Conservation (phyloP, 2,329 filamentous ascomycete species). For the Polychaeton citri region DNA sequence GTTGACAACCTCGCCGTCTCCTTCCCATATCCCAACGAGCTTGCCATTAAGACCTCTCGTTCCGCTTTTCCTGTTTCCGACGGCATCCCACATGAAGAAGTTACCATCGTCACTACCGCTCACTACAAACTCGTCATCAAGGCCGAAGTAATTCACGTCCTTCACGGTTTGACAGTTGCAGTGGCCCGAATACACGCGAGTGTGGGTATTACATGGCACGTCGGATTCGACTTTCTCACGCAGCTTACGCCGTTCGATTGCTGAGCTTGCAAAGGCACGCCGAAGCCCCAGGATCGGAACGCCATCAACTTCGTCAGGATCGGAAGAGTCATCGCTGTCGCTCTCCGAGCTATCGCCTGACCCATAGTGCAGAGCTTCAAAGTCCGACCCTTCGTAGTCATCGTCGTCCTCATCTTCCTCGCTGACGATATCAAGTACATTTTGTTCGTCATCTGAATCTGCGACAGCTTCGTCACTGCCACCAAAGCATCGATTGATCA, state of each 20-base stretch:
- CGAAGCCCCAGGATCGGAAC: conserved; percentile 18
- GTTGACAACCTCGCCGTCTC: conserved; percentile 57
- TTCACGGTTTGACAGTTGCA: conserved; percentile 57
- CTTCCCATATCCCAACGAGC: conserved; percentile 51
- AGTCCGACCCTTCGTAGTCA: conserved; percentile 11
- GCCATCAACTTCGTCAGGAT: conserved; percentile 22
- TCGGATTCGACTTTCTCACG: conserved; percentile 40
- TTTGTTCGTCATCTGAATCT: conserved; percentile 9
- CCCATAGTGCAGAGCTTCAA: conserved; percentile 2
- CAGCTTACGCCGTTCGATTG: conserved; percentile 33
- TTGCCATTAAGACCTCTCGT: conserved; percentile 19
- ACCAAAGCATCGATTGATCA: conserved; percentile 48
- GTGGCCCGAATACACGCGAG: conserved; percentile 47
- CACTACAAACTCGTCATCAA: conserved; percentile 55
- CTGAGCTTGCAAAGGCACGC: conserved; percentile 32
- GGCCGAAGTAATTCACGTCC: conserved; percentile 55
- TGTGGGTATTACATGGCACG: conserved; percentile 43
- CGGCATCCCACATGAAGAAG: conserved; percentile 52
- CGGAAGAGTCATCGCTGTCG: conserved; percentile 12
- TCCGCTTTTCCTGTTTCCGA: conserved; percentile 33
- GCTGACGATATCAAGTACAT: conserved; percentile 5
- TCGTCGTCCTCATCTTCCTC: conserved; percentile 14
- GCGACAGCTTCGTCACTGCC: conserved; percentile 34
- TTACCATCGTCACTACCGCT: conserved; percentile 54
- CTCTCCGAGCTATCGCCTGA: conserved; percentile 14